Evolutionary conservation across 345 rosid genomes (phyloP).

Genomic region (Aquilaria malaccensis): DNA sequence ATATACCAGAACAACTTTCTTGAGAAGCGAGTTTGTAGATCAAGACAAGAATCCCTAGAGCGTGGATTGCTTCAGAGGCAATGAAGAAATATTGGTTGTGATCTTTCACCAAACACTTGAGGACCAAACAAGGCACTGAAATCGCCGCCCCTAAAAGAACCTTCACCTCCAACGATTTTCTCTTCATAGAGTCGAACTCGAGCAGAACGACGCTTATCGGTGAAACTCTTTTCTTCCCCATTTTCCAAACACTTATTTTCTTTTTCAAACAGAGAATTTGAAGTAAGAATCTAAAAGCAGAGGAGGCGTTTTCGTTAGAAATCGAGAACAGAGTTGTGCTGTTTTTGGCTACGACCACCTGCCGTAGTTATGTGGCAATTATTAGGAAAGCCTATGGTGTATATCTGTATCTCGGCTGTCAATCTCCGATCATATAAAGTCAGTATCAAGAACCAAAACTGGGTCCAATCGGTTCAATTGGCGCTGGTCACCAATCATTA

Average conservation of each 20-base stretch:
- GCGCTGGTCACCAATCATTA: no score
- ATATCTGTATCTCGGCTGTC: no score
- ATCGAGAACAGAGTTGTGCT: no score
- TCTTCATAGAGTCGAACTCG: constrained; percentile 32
- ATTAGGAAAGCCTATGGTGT: no score
- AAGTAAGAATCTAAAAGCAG: no score
- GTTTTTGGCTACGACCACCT: no score
- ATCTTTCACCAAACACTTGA: constrained; percentile 29
- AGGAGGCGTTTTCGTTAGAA: no score
- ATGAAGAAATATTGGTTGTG: constrained; percentile 37
- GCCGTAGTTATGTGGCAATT: no score
- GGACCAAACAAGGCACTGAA: constrained; percentile 23
- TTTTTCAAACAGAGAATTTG: neutral
- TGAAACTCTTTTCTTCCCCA: constrained; percentile 52
- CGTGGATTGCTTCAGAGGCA: constrained; percentile 59
- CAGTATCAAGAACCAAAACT: no score
- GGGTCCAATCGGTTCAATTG: no score
- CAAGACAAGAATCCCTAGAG: constrained; percentile 52
- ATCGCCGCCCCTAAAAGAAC: constrained; percentile 22
- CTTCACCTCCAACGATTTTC: constrained; percentile 50
- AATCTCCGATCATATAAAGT: no score
- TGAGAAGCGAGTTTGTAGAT: constrained; percentile 57
- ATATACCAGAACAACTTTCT: constrained; percentile 57
- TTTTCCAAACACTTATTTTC: constrained; percentile 1
- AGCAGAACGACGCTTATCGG: constrained; percentile 19